Conservation (phyloP, 2,329 filamentous ascomycete genomes). For the Sporothrix pallida region DNA sequence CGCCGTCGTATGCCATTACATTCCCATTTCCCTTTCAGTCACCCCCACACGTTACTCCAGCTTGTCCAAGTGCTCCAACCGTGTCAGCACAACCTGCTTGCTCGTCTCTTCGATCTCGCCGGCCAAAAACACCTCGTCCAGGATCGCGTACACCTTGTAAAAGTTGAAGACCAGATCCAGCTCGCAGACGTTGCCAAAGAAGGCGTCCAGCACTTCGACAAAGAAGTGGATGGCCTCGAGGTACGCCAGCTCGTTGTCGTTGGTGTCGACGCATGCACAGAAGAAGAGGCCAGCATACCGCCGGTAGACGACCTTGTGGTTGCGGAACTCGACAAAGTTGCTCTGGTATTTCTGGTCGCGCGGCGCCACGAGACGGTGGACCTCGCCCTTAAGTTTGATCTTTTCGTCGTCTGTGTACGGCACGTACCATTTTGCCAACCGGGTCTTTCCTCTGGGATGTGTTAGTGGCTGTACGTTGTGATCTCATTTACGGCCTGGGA, state of each 20-base stretch:
- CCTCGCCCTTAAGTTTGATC: constrained; percentile 98
- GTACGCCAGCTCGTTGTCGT: constrained; percentile 97
- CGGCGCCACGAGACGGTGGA: constrained; percentile 95
- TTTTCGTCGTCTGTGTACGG: constrained; percentile 99
- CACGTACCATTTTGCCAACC: constrained; percentile 98
- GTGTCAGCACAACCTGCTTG: constrained; percentile 94
- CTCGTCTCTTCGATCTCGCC: constrained; percentile 99
- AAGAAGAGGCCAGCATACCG: constrained; percentile 98
- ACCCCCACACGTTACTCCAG: constrained; percentile 66
- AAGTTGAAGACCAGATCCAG: constrained; percentile 87
- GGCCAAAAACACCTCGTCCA: constrained; percentile 96
- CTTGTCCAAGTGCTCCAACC: constrained; percentile 95
- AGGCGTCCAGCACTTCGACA: constrained; percentile 96
- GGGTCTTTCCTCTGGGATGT: constrained; percentile 85
- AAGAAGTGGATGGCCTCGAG: constrained; percentile 99
- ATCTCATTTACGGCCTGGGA: not conserved
- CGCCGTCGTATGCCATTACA: constrained; percentile 26
- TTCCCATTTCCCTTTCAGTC: not conserved
- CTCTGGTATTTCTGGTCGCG: constrained; percentile 99
- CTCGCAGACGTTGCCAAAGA: constrained; percentile 99
- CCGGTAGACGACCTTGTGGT: constrained; percentile 96
- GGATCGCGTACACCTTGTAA: constrained; percentile 92
- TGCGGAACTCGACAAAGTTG: constrained; percentile 97
- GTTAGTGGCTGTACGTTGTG: not conserved
- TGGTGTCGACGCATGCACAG: constrained; percentile 98